Conservation (phyloP, 2,329 filamentous ascomycete species). For the Orbilia oligospora region DNA sequence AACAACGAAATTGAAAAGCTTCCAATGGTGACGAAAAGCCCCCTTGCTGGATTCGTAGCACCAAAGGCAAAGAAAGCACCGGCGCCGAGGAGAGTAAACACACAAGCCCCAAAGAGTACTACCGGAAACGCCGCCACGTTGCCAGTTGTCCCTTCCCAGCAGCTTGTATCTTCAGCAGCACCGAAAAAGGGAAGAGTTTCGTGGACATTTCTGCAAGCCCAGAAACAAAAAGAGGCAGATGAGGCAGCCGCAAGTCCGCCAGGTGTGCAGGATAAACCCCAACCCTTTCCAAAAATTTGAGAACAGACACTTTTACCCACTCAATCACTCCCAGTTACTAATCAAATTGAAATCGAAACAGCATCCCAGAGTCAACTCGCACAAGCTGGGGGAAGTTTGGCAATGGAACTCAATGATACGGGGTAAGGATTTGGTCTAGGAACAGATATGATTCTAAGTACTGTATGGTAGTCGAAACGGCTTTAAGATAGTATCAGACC, state of each 20-base stretch:
- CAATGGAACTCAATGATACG: too few relatives aligned
- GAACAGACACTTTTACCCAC: background rate
- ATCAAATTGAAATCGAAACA: too few relatives aligned
- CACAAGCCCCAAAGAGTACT: background rate
- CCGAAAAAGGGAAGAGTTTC: conserved; percentile 20
- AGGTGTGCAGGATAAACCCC: background rate
- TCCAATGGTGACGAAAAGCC: background rate
- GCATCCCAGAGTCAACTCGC: too few relatives aligned
- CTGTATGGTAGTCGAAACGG: too few relatives aligned
- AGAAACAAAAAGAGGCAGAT: background rate
- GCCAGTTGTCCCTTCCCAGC: background rate
- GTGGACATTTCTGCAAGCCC: conserved; percentile 11
- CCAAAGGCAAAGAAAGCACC: background rate
- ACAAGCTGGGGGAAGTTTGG: too few relatives aligned
- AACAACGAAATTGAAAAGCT: background rate
- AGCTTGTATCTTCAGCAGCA: background rate
- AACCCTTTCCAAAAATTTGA: background rate
- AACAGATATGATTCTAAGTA: too few relatives aligned
- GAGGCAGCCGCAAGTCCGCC: background rate
- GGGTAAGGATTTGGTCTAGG: too few relatives aligned
- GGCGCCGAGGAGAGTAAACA: background rate
- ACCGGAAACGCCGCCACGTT: background rate
- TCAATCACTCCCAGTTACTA: too few relatives aligned
- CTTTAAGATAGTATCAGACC: too few relatives aligned
- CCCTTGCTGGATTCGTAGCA: background rate